A percentile compares a stretch with the other conserved stretches of the same genome.
These are phyloP conservation scores for Solanum chmielewskii DNA, from an alignment of 257 asterid species.

Conservation along the genomic window DNA sequence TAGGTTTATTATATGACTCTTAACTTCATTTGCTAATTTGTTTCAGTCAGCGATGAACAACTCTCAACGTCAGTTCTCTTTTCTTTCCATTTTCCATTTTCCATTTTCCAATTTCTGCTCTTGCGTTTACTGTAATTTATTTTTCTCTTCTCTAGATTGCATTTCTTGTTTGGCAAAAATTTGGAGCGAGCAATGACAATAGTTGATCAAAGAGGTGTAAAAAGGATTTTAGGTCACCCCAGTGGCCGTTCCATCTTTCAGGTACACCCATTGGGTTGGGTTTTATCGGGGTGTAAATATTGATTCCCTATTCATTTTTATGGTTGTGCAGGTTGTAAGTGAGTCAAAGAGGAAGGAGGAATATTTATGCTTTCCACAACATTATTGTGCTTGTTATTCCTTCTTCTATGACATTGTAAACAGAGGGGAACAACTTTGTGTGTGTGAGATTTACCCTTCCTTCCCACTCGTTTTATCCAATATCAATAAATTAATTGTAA, in stretches of 20 bases:
- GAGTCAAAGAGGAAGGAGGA: slow-evolving; percentile 84
- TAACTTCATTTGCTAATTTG: not conserved
- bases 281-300: not conserved
- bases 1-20: not conserved
- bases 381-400: slow-evolving; percentile 79
- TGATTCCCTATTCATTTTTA: not conserved
- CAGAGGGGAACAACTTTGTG: slow-evolving; percentile 90
- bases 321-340: slow-evolving; percentile 47
- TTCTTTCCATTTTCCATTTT: not conserved
- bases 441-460: slow-evolving; percentile 38
- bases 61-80: slow-evolving; percentile 55
- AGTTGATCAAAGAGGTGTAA: slow-evolving; percentile 72
- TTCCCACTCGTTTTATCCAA: not conserved
- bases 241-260: slow-evolving; percentile 74
- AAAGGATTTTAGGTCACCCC: slow-evolving; percentile 61
- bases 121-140: not conserved
- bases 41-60: slow-evolving; percentile 74
- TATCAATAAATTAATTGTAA: not conserved
- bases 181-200: slow-evolving; percentile 75
- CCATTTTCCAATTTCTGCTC: not conserved
- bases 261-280: slow-evolving; percentile 13
- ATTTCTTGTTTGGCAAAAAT: slow-evolving; percentile 75
- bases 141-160: slow-evolving; percentile 32
- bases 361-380: slow-evolving; percentile 69
- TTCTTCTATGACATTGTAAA: slow-evolving; percentile 86